Evolutionary conservation across 2,329 filamentous ascomycete genomes (phyloP).

Genomic region (Trichocomaceae sp.): DNA sequence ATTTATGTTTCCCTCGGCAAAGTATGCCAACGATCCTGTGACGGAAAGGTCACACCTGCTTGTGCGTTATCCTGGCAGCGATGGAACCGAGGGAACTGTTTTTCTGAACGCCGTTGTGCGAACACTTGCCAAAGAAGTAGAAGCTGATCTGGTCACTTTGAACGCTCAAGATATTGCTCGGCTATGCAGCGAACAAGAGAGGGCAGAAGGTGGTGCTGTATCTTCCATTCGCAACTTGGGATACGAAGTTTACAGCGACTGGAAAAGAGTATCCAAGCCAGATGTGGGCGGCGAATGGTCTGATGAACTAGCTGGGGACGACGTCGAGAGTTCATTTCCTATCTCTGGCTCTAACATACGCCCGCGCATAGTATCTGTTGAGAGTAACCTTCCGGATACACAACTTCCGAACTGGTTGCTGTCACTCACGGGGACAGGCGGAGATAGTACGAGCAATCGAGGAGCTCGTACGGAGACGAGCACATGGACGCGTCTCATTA

Average conservation of each 20-base stretch:
- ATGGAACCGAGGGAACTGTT: conserved; percentile 45
- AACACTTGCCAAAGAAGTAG: conserved; percentile 54
- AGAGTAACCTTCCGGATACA: conserved; percentile 23
- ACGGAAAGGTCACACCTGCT: conserved; percentile 51
- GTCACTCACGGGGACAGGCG: conserved; percentile 23
- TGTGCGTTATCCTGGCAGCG: conserved; percentile 48
- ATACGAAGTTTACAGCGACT: conserved; percentile 47
- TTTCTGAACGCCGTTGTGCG: conserved; percentile 58
- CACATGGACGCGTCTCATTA: conserved; percentile 28
- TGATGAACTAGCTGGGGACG: conserved; percentile 40
- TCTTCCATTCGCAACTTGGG: conserved; percentile 41
- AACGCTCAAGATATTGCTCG: conserved; percentile 43
- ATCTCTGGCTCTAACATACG: neutral
- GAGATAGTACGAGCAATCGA: conserved; percentile 18
- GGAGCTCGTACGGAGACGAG: conserved; percentile 1
- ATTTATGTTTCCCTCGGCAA: conserved; percentile 36
- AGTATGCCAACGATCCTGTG: conserved; percentile 42
- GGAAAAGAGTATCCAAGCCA: neutral
- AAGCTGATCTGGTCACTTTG: conserved; percentile 37
- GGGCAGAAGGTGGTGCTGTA: conserved; percentile 28
- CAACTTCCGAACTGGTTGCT: conserved; percentile 27
- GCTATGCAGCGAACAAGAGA: conserved; percentile 37
- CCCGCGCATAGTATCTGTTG: conserved; percentile 8
- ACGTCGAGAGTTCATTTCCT: conserved; percentile 15
- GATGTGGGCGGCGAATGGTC: conserved; percentile 32